Base-by-base conservation (phyloP, 805 yeast genomes). In the Pachysolen tannophilus region DNA sequence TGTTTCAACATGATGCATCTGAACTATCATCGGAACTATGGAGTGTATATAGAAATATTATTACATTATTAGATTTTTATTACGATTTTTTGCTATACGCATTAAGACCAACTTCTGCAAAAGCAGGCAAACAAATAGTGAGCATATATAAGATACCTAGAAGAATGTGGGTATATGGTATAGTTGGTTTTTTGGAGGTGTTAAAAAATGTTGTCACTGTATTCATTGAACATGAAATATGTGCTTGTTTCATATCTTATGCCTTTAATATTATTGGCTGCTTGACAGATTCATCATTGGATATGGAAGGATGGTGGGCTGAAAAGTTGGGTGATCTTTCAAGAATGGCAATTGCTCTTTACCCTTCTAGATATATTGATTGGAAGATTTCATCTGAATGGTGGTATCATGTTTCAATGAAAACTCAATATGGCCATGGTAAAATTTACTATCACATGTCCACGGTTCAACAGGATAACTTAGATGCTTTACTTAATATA, bases 401-500 rank as follows among this genome's bases (percentile, higher is more conserved):
- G 52, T 85, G 95, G 95, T 85, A 85, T 49, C 65, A 74, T 18
- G 65, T 75, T 19, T 78, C 94, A 3, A 72, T 82, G 73, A 72
- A 73, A 45, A 72, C 82, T 11, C 76, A 78, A 43, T 83, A 78
- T 49, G 88, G 92, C 2, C 87, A 80, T 48, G 95, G 95, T 2
- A 82, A 86, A 52, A 70, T 84, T 14, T 85, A 84, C 48, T 85
- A 85, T 48, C 95, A 85, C 52, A 79, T 81, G 72, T 83, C 92
- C 31, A 83, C 94, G 0, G 94, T 85, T 4, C 90, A 84, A 52
- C 82, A 77, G 50, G 80, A 76, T 52, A 72, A 75, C 42, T 58
- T 83, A 40, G 87, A 82, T 56, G 90, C 92, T 2, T 68, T 83
- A 43, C 86, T 79, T 35, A 80, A 82, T 46, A 69, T 83, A 15